Evolutionary conservation across 2,329 filamentous ascomycete genomes (phyloP), one percentile per base, ranked within the genome.

Genomic region (Botrytis fabae): DNA sequence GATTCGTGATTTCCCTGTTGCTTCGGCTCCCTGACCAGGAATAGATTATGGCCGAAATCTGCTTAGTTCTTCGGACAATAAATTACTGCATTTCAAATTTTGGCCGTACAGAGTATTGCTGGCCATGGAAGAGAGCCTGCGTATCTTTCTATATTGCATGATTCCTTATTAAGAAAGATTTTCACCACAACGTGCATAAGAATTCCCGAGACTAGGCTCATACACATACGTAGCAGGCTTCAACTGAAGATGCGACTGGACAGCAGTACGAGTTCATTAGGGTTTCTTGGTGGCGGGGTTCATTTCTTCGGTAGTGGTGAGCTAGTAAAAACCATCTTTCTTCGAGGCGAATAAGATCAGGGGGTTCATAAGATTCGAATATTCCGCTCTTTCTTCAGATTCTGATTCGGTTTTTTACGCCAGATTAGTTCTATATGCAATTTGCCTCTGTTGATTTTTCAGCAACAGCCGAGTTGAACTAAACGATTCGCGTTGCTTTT

Each of bases 21-120:
- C 46, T 57, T 68, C 65, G 48, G 65, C 48, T 68, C 65, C 65
- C 35, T 68, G 65, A 68, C 35, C 28, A 57, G 48, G 20, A 68
- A 12, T 16, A 35, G 10, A 68, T 40, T 4, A 22, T 38, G 64
- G 38, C 46, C 32, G 46, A 54, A n/a, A 51, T 35, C 64, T 51
- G 35, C 64, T 66, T 66, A 35, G 64, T 22, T n/a, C 3, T 40
- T 66, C n/a, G 64, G 38, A 66, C 46, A 25, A 66, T 25, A 51
- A 46, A 14, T 35, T 35, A 18, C 48, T 44, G 40, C 42, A 51
- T 48, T 16, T 59, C 18, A 35, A 28, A 59, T 2, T 40, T 40
- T 14, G 6, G 22, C 32, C 59, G 2, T 18, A 40, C 22, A 20
- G 20, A 54, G 10, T 12, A n/a, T 25, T 38, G 8, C 38, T 38